Base-by-base conservation (phyloP, 1,284 basidiomycete species). In the Phlebopus sp. region DNA sequence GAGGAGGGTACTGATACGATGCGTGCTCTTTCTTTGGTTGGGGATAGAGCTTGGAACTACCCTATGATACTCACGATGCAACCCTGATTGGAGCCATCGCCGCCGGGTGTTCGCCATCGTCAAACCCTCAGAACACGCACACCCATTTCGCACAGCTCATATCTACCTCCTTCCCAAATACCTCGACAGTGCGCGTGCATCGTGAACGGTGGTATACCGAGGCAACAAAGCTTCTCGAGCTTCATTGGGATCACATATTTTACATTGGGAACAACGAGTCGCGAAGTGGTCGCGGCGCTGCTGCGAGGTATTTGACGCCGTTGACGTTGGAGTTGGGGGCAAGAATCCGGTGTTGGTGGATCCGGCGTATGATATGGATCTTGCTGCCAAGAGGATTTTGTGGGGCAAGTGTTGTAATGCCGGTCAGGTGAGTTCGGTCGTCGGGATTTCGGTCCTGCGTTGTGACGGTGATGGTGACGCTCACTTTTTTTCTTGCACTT, bases 291-390 rank as follows among this genome's bases (percentile, higher is more conserved):
- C 32, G 76, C 82, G 6, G 68, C 7, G 84, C 84, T 2, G 84
- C 83, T 0, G 83, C 81, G 13, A 78, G 79, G 60, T 73, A 79
- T 51, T 73, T 86, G 29, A 84, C 83, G 5, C 82, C 84, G 4
- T 67, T 77, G 35, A 77, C 82, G 1, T 75, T 87, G 34, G 84
- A 82, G 66, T 74, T 87, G 17, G 83, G 84, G 85, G 85, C 38
- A 86, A 86, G 69, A 80, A 76, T 47, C 82, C 84, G 6, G 79
- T 76, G 6, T 66, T 83, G 40, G 68, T 87, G 21, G 77, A 83
- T 50, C 55, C 73, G 8, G 69, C 74, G 40, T 70, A 76, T 48
- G 68, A 75, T 53, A 57, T 77, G 53, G 62, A 69, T 14, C 42
- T 74, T 25, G 70, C 72, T 0, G 76, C 73, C 2, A 68, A 64